Evolutionary conservation across 1,284 basidiomycete genomes (phyloP), one percentile per base, ranked within the genome.

Genomic region (Stereum hirsutum): DNA sequence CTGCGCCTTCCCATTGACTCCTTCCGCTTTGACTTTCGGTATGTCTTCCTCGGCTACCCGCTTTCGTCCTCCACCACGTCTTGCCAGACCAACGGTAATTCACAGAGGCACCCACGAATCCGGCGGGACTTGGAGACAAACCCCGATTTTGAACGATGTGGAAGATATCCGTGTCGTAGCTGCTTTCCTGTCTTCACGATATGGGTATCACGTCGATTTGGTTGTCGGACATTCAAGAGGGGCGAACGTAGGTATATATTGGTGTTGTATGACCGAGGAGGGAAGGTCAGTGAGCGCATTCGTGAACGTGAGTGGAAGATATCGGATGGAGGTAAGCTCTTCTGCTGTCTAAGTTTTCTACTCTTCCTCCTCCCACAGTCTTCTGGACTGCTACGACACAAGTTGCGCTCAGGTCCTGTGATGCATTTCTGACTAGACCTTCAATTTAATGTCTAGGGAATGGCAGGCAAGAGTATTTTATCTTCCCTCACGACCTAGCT

Each of bases 11-110:
- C 84, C 0, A 57, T 86, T 23, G 87, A 90, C 57, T 87, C 84
- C 1, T 88, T 89, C 56, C 73, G 87, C 27, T 89, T 91, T 55
- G 88, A 91, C 56, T 91, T 91, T 61, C 72, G 87, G 85, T 85
- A 52, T 44, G n/a, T n/a, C n/a, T n/a, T n/a, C n/a, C n/a, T n/a
- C n/a, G n/a, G n/a, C n/a, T n/a, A n/a, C n/a, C n/a, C n/a, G n/a
- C n/a, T n/a, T n/a, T n/a, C n/a, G n/a, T n/a, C n/a, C n/a, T n/a
- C n/a, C n/a, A n/a, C n/a, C n/a, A n/a, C n/a, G n/a, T n/a, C n/a
- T n/a, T n/a, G n/a, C n/a, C n/a, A n/a, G n/a, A n/a, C n/a, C n/a
- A n/a, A n/a, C n/a, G 14, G 39, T 43, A 24, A 35, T 35, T 35
- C 39, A 24, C 52, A 87, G 86, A 44, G 86, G 84, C 12, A 83